Conservation (phyloP, 208 protist genomes). For the Trypanosoma brucei region DNA sequence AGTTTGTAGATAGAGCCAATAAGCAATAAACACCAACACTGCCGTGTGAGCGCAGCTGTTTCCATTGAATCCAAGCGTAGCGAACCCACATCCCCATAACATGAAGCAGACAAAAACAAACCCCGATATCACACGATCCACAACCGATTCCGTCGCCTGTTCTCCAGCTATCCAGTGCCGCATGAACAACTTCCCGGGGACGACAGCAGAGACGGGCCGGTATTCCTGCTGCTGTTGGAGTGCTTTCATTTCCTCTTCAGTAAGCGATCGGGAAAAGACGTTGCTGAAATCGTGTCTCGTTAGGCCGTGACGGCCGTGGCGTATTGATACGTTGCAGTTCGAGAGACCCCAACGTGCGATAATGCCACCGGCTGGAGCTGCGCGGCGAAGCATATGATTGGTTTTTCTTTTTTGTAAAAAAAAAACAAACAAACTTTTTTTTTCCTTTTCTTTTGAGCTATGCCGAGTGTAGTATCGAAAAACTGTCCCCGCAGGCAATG, state of each 20-base stretch:
- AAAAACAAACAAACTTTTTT: not conserved
- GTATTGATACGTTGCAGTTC: slow-evolving; percentile 13
- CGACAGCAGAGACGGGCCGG: slow-evolving; percentile 76
- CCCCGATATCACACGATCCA: slow-evolving; percentile 82
- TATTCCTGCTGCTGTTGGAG: slow-evolving; percentile 42
- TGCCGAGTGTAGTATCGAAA: slow-evolving; percentile 14
- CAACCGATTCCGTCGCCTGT: slow-evolving; percentile 83
- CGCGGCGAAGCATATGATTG: slow-evolving; percentile 50
- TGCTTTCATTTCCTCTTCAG: slow-evolving; percentile 36
- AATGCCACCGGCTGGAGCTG: slow-evolving; percentile 26
- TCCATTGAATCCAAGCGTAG: slow-evolving; percentile 84
- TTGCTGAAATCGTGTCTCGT: slow-evolving; percentile 80
- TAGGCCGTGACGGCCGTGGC: slow-evolving; percentile 52
- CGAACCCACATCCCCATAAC: slow-evolving; percentile 78
- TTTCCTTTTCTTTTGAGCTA: not conserved
- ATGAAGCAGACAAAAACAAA: slow-evolving; percentile 80
- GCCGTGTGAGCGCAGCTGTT: slow-evolving; percentile 75
- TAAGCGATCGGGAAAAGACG: slow-evolving; percentile 48
- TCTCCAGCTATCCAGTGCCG: slow-evolving; percentile 87
- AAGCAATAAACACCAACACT: slow-evolving; percentile 78
- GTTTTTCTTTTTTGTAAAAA: not conserved
- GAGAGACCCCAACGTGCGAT: slow-evolving; percentile 1
- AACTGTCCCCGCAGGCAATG: not conserved
- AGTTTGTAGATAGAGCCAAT: slow-evolving; percentile 81
- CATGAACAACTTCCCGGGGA: slow-evolving; percentile 91